Percentiles rank a stretch among this genome's conserved stretches.
Conservation (phyloP, 345 rosid species). For the Moricandia arvensis region DNA sequence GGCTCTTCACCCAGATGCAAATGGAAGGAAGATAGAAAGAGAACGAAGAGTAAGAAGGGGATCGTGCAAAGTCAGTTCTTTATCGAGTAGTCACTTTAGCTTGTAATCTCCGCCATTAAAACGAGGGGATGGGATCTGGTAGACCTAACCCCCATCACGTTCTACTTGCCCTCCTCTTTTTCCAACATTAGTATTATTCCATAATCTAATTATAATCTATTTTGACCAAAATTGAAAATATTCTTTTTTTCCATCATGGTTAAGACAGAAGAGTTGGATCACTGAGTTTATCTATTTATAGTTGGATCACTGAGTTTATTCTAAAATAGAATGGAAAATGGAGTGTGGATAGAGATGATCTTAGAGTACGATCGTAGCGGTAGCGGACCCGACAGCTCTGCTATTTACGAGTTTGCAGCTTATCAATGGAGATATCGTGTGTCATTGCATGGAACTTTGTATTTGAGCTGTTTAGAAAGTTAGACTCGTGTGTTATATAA, state of each 20-base stretch:
- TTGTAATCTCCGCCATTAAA: conserved; percentile 35
- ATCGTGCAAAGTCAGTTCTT: not conserved
- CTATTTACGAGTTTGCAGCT: not conserved
- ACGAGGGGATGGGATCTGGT: conserved; percentile 31
- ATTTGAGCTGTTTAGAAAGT: too few relatives aligned
- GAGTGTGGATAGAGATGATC: too few relatives aligned
- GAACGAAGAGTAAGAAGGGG: not conserved
- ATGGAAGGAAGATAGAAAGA: not conserved
- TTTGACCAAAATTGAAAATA: too few relatives aligned
- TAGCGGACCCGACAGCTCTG: too few relatives aligned
- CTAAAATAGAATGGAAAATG: too few relatives aligned
- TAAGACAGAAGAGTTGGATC: too few relatives aligned
- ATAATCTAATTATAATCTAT: not conserved
- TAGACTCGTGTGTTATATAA: too few relatives aligned
- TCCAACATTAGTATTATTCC: not conserved
- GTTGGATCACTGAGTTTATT: too few relatives aligned
- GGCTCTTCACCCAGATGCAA: not conserved
- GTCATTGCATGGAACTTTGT: too few relatives aligned
- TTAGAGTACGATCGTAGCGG: too few relatives aligned
- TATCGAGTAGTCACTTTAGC: not conserved
- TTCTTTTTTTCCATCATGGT: too few relatives aligned
- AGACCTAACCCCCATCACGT: conserved; percentile 31
- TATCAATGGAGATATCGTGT: not conserved
- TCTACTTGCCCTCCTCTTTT: conserved; percentile 4
- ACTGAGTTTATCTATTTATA: too few relatives aligned